Evolutionary conservation across 495 filamentous ascomycete species (phyloP).

Genomic region (Neurospora sp.): DNA sequence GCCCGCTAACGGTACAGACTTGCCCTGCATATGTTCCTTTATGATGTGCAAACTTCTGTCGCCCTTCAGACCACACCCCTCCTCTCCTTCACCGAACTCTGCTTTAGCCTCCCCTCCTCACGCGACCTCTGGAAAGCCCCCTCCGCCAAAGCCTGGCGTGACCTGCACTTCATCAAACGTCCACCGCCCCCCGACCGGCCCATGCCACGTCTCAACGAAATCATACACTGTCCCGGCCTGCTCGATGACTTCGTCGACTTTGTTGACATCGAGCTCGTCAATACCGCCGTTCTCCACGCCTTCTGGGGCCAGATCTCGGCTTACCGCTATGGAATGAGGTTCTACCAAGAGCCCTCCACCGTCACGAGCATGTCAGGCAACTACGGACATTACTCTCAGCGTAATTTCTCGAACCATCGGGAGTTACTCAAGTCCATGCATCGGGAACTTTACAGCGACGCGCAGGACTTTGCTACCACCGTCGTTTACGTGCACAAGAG

Average conservation of each 20-base stretch:
- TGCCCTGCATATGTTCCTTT: slow-evolving; percentile 40
- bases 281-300: slow-evolving; percentile 38
- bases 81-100: slow-evolving; percentile 48
- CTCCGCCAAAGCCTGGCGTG: slow-evolving; percentile 41
- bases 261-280: slow-evolving; percentile 38
- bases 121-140: slow-evolving; percentile 42
- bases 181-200: background rate
- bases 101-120: slow-evolving; percentile 41
- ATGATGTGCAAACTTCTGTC: slow-evolving; percentile 45
- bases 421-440: slow-evolving; percentile 7
- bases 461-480: slow-evolving; percentile 7
- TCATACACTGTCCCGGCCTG: slow-evolving; percentile 14
- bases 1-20: slow-evolving; percentile 24
- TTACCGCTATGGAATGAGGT: slow-evolving; percentile 36
- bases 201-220: slow-evolving; percentile 9
- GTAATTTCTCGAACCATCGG: slow-evolving; percentile 2
- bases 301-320: slow-evolving; percentile 44
- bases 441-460: slow-evolving; percentile 11
- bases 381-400: background rate
- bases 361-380: slow-evolving; percentile 4
- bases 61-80: slow-evolving; percentile 39
- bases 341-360: slow-evolving; percentile 1
- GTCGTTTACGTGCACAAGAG: slow-evolving; percentile 1
- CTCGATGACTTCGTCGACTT: slow-evolving; percentile 19
- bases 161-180: slow-evolving; percentile 23